Evolutionary conservation across 2,329 filamentous ascomycete genomes (phyloP), one percentile per base, ranked within the genome.

Genomic region (Harringtonia aguacate): DNA sequence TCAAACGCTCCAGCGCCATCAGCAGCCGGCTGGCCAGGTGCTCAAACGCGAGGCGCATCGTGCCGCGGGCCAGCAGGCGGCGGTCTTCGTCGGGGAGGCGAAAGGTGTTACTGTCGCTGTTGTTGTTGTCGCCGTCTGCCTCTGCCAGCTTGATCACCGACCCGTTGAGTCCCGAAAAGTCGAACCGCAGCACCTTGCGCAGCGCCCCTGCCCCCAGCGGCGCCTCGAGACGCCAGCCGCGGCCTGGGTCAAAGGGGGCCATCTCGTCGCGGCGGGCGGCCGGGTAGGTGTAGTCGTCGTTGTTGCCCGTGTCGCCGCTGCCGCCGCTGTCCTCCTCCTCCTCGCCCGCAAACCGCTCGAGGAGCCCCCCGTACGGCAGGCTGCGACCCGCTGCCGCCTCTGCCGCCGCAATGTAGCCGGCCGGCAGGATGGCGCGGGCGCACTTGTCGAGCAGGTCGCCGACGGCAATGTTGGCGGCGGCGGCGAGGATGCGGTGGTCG

Each of bases 391-490:
- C 31, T 70, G 9, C 9, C 3, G 30, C n/a, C 21, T 43, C 34
- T 8, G 49, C 68, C 1, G 59, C 58, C 17, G 70, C 63, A 20
- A 90, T 61, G 4, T 80, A 50, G 0, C 69, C 61, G 0, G 63
- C 22, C 0, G 89, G 90, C 1, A 97, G 63, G 46, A 95, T 77
- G 15, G 73, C 69, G 38, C 92, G 78, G 8, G 86, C 88, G 46
- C 79, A 74, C 63, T 97, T 95, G 67, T 98, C 92, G 29, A 98
- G 68, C 55, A 85, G 78, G 62, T 95, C 86, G 39, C 92, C 92
- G 46, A 95, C 68, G n/a, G 92, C 88, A 49, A 89, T 80, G 62
- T 94, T 87, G n/a, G 63, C 64, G 0, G 84, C 84, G 15, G 75
- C 69, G 17, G 83, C 87, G 22, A 97, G 64, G 46, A 94, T 77